These are phyloP conservation scores for Globisporangium splendens DNA, from an alignment of 352 stramenopile genomes.

Conservation along the genomic window DNA sequence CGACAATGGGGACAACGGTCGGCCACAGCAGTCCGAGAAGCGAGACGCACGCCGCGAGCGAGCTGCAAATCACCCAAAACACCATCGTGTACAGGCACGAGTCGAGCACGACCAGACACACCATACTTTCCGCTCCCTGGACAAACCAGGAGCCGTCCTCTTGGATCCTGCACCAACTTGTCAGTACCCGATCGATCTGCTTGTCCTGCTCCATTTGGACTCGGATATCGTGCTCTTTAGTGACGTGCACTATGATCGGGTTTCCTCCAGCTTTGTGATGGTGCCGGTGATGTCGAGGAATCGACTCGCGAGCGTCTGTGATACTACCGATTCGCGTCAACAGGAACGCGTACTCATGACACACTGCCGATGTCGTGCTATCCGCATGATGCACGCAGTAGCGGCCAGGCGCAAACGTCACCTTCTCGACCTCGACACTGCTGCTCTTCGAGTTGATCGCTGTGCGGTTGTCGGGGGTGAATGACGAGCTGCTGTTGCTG, in stretches of 20 bases:
- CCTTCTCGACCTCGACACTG: conserved; percentile 6
- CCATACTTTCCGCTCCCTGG: conserved; percentile 45
- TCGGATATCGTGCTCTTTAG: not conserved
- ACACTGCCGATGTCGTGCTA: conserved; percentile 28
- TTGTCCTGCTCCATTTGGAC: conserved; percentile 14
- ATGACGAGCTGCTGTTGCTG: not conserved
- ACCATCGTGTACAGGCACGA: conserved; percentile 44
- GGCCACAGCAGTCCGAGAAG: conserved; percentile 10
- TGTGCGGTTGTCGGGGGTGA: conserved; percentile 6
- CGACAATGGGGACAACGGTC: not conserved
- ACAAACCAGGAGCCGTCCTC: conserved; percentile 38
- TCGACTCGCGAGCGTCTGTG: not conserved
- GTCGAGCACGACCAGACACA: conserved; percentile 59
- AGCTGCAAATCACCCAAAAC: conserved; percentile 35
- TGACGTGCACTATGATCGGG: conserved; percentile 1
- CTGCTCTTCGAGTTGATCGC: not conserved
- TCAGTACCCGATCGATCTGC: conserved; percentile 24
- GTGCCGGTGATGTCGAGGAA: conserved; percentile 13
- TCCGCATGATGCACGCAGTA: conserved; percentile 37
- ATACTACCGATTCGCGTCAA: conserved; percentile 18
- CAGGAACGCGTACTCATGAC: conserved; percentile 37
- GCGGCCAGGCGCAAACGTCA: conserved; percentile 40
- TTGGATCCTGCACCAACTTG: conserved; percentile 39
- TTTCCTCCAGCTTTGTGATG: not conserved
- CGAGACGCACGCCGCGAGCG: conserved; percentile 17